Evolutionary conservation across 1,139 yeast species (phyloP), one percentile per base, ranked within the genome.

Genomic region (Yamadazyma taylorii): DNA sequence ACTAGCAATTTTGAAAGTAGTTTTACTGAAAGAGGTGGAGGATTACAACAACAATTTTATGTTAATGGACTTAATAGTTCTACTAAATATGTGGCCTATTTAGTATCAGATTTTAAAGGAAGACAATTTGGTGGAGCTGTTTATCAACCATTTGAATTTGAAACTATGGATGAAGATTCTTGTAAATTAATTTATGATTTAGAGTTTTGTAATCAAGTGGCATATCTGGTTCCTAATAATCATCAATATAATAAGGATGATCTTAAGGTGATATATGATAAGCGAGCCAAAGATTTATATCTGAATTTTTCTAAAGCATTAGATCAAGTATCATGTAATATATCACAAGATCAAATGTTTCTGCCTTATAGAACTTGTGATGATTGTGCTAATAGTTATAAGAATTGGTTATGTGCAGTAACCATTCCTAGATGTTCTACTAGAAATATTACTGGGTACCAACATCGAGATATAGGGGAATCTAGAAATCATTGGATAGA

Each of bases 331-430:
- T 71, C 89, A 1, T 92, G 98, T 60, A 81, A 90, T 52, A 79
- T 87, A 0, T 75, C 78, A 9, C 59, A 66, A n/a, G 90, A 81
- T 42, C 74, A 87, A 0, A 55, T 78, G 5, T 92, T 76, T 60
- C 86, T 96, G 1, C 88, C 95, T 12, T 54, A 89, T 23, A 60
- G 78, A 35, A 69, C 81, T 0, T 92, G 98, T 53, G 72, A 66
- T 10, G 82, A 86, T 52, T 92, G 98, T 57, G 74, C 76, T 1
- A 51, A 59, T 3, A 72, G 92, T 2, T 92, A 92, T 58, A 81
- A 79, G 51, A 74, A 83, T 51, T 92, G 98, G 98, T 69, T 92
- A 14, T 92, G 98, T 62, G 75, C 95, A 0, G 88, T 87, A 4
- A 71, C 89, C 0, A 85, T 92, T n/a, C 97, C 98, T 0, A 66